phyloP scores from a whole-genome alignment of 192 early-diverging fungal genomes.

The Coemansia sp. region DNA sequence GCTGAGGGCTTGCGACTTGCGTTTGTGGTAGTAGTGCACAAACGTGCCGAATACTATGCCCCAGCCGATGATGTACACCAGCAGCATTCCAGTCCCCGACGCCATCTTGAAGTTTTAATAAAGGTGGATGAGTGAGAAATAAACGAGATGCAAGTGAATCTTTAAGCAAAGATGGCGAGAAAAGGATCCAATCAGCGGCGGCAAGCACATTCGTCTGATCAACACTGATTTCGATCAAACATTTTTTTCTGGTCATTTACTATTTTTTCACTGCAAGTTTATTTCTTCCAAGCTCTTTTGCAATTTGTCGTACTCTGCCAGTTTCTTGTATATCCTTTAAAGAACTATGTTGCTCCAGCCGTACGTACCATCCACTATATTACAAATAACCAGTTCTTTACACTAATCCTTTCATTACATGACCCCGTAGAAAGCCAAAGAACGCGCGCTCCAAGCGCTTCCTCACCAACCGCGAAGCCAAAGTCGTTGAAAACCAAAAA shows the following conservation, averaged over 20 bases:
- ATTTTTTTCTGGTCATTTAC: not conserved
- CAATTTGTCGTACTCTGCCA: not conserved
- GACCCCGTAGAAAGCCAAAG: constrained; percentile 72
- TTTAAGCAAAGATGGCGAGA: not conserved
- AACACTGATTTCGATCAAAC: not conserved
- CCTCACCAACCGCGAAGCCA: constrained; percentile 83
- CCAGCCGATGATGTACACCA: constrained; percentile 56
- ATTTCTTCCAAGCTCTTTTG: not conserved
- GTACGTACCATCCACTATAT: constrained; percentile 1
- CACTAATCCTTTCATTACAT: too few species aligned
- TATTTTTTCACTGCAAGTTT: not conserved
- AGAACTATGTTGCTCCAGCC: constrained; percentile 9
- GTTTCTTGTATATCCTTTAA: constrained; percentile 3
- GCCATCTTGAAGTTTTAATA: constrained; percentile 37
- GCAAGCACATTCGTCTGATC: not conserved
- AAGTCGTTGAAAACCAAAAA: constrained; percentile 89
- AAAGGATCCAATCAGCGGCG: not conserved
- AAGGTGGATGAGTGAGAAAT: not conserved
- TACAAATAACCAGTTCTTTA: too few species aligned
- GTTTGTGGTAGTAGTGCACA: constrained; percentile 57
- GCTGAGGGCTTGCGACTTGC: constrained; percentile 47
- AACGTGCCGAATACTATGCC: constrained; percentile 57
- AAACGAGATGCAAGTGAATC: constrained; percentile 3
- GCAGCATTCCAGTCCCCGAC: constrained; percentile 51
- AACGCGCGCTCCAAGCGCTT: constrained; percentile 86